These are phyloP conservation scores for Danielozyma ontarioensis DNA, from an alignment of 805 yeast genomes.

Conservation along the genomic window DNA sequence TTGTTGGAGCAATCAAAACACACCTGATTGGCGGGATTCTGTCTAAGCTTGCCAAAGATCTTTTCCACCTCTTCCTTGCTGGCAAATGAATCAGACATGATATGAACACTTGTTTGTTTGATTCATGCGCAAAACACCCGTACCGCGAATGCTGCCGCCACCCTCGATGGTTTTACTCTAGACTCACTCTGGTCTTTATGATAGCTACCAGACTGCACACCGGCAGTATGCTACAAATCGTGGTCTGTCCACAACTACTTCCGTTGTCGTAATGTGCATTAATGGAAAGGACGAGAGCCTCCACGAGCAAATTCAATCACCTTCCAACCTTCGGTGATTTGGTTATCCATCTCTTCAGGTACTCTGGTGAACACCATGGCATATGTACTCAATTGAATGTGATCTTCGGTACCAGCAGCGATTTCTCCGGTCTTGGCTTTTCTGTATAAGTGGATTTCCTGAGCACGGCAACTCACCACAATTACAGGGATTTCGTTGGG, in stretches of 20 bases:
- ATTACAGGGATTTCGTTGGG: constrained; percentile 91
- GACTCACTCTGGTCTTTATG: too few relatives aligned
- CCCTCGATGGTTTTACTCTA: too few relatives aligned
- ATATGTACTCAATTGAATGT: constrained; percentile 87
- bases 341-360: constrained; percentile 86
- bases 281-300: constrained; percentile 75
- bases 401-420: constrained; percentile 94
- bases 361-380: constrained; percentile 93
- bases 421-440: constrained; percentile 88
- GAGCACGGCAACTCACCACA: constrained; percentile 93
- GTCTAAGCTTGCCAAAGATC: constrained; percentile 58
- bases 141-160: too few relatives aligned
- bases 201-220: too few relatives aligned
- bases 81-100: constrained; percentile 49
- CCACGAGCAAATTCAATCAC: constrained; percentile 92
- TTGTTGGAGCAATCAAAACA: constrained; percentile 94
- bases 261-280: too few relatives aligned
- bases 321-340: constrained; percentile 96
- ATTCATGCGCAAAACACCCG: background rate
- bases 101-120: background rate
- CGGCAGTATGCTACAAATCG: too few relatives aligned
- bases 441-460: constrained; percentile 86
- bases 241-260: too few relatives aligned
- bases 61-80: constrained; percentile 63
- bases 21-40: constrained; percentile 68